These are phyloP conservation scores for Mentha longifolia DNA, from an alignment of 257 asterid species.

Conservation along the genomic window DNA sequence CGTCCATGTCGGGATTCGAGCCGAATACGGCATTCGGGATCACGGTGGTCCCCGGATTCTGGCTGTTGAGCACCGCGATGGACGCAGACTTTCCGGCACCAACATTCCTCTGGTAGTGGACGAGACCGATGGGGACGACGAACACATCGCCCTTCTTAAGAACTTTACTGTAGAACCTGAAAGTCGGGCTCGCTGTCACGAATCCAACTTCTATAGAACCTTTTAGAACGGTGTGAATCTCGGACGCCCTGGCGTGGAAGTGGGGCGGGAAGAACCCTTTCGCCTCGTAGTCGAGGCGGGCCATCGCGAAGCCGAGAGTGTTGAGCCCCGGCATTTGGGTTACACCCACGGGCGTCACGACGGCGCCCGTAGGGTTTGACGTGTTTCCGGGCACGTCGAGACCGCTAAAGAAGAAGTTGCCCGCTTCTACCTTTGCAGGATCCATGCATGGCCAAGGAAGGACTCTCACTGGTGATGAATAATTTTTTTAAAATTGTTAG, in stretches of 20 bases:
- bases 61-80: conserved; percentile 37
- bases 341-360: conserved; percentile 5
- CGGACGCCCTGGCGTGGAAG: conserved; percentile 41
- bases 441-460: conserved; percentile 43
- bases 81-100: conserved; percentile 25
- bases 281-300: conserved; percentile 35
- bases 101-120: conserved; percentile 42
- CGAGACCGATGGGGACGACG: conserved; percentile 40
- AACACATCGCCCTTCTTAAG: conserved; percentile 42
- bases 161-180: conserved; percentile 30
- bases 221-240: conserved; percentile 39
- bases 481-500: no score
- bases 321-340: conserved; percentile 41
- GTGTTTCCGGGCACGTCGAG: conserved; percentile 40
- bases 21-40: conserved; percentile 35
- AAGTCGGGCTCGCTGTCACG: conserved; percentile 34
- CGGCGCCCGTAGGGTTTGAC: conserved; percentile 29
- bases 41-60: conserved; percentile 36
- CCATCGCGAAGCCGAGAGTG: conserved; percentile 36
- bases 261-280: conserved; percentile 43
- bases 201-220: conserved; percentile 48
- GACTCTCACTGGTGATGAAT: conserved; percentile 12
- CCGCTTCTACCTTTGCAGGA: conserved; percentile 30
- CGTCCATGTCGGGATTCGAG: conserved; percentile 29
- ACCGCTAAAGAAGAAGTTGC: conserved; percentile 46